phyloP scores from a whole-genome alignment of 768 basidiomycete species.

The Baorangia bicolor region DNA sequence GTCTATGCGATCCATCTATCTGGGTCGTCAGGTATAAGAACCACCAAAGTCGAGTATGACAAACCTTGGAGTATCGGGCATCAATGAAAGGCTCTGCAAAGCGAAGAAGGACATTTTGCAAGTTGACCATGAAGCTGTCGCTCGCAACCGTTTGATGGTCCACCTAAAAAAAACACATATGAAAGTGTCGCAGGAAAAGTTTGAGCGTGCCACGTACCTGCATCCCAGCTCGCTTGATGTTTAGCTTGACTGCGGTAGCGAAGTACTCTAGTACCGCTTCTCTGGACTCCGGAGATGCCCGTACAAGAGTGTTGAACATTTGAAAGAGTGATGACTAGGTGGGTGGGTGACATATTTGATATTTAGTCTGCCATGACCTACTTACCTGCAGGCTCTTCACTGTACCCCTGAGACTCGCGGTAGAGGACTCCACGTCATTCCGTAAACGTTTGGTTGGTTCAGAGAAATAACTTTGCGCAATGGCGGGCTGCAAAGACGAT shows the following conservation, averaged over 20 bases:
- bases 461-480: constrained; percentile 81
- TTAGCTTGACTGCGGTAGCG: constrained; percentile 68
- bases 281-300: constrained; percentile 72
- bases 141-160: constrained; percentile 83
- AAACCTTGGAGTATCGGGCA: constrained; percentile 81
- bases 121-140: constrained; percentile 91
- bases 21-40: constrained; percentile 2
- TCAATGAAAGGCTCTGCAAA: constrained; percentile 97
- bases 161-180: constrained; percentile 46
- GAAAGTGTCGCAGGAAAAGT: not conserved
- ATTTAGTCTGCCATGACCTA: not conserved
- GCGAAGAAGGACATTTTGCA: constrained; percentile 76
- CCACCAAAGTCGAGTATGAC: not conserved
- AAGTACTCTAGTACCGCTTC: constrained; percentile 87
- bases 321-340: constrained; percentile 69
- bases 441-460: constrained; percentile 75
- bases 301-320: constrained; percentile 85
- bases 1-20: constrained; percentile 89
- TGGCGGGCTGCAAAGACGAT: constrained; percentile 53
- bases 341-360: not conserved
- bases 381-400: constrained; percentile 79
- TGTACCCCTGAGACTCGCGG: constrained; percentile 82
- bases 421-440: constrained; percentile 78
- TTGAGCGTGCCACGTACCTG: constrained; percentile 47
- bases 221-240: constrained; percentile 87